phyloP scores from a whole-genome alignment of 2,329 filamentous ascomycete genomes.

The Trichophyton rubrum region DNA sequence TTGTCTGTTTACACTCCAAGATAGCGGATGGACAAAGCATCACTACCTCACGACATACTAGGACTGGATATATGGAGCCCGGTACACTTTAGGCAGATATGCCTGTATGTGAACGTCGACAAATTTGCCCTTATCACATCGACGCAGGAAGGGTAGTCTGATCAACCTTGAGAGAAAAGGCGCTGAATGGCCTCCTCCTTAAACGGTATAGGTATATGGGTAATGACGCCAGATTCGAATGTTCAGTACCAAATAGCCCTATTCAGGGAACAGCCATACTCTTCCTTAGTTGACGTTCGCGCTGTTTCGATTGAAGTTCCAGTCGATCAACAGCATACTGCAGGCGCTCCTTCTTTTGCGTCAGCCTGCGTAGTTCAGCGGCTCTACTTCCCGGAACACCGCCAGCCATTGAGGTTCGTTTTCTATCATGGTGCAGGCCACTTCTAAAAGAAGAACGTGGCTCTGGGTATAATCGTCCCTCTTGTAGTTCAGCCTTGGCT shows the following conservation, averaged over 20 bases:
- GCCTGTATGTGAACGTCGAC: too few relatives aligned
- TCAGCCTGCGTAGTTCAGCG: conserved; percentile 53
- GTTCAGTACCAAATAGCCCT: neutral
- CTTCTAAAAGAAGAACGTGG: conserved; percentile 22
- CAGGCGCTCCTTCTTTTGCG: conserved; percentile 71
- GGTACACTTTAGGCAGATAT: too few relatives aligned
- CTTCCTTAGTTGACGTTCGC: conserved; percentile 58
- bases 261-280: conserved; percentile 49
- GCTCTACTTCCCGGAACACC: conserved; percentile 32
- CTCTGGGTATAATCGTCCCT: conserved; percentile 49
- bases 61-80: too few relatives aligned
- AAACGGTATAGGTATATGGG: too few relatives aligned
- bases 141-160: neutral
- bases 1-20: too few relatives aligned
- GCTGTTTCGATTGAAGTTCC: conserved; percentile 72
- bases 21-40: too few relatives aligned
- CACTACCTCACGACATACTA: too few relatives aligned
- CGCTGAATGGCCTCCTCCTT: too few relatives aligned
- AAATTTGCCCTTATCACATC: neutral
- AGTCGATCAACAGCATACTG: conserved; percentile 77
- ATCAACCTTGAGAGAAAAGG: too few relatives aligned
- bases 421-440: neutral
- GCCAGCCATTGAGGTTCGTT: conserved; percentile 11
- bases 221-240: neutral
- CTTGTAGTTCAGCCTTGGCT: conserved; percentile 69